Evolutionary conservation across 1,284 basidiomycete species (phyloP).

Genomic region (Ustilago xerochloae): DNA sequence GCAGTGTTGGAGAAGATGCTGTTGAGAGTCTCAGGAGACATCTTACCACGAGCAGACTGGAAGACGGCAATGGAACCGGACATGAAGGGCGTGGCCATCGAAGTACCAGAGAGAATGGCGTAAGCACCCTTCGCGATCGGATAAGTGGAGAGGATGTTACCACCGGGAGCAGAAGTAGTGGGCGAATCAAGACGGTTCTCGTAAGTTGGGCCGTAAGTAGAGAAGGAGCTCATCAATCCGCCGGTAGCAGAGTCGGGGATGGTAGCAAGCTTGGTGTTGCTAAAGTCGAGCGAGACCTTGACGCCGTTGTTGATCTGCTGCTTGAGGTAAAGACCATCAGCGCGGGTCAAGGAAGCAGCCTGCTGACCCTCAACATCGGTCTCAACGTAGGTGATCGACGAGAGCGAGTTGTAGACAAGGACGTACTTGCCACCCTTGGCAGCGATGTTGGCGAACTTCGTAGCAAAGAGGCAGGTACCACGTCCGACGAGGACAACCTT

Average conservation of each 20-base stretch:
- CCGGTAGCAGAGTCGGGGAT: slow-evolving; percentile 70
- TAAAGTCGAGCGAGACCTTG: slow-evolving; percentile 72
- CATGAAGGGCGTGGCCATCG: slow-evolving; percentile 70
- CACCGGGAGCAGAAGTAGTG: slow-evolving; percentile 75
- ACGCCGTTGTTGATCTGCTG: slow-evolving; percentile 70
- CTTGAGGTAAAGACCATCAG: slow-evolving; percentile 65
- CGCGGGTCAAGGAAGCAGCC: slow-evolving; percentile 47
- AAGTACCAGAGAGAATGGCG: slow-evolving; percentile 70
- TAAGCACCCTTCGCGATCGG: slow-evolving; percentile 67
- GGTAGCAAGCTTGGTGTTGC: slow-evolving; percentile 69
- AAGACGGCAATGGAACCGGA: slow-evolving; percentile 77
- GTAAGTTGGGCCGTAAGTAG: slow-evolving; percentile 74
- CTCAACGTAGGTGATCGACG: slow-evolving; percentile 63
- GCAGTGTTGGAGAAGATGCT: slow-evolving; percentile 76
- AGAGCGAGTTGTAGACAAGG: slow-evolving; percentile 45
- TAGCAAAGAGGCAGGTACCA: slow-evolving; percentile 58
- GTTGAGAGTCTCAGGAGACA: slow-evolving; percentile 66
- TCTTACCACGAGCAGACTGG: slow-evolving; percentile 72
- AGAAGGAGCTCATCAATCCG: slow-evolving; percentile 75
- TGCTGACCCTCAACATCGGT: slow-evolving; percentile 38
- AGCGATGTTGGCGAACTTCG: slow-evolving; percentile 58
- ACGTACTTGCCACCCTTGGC: slow-evolving; percentile 68
- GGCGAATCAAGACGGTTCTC: slow-evolving; percentile 74
- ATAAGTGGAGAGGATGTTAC: slow-evolving; percentile 68
- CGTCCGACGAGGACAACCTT: slow-evolving; percentile 55